phyloP scores from a whole-genome alignment of 495 filamentous ascomycete genomes.

The Penicillium samsonianum region DNA sequence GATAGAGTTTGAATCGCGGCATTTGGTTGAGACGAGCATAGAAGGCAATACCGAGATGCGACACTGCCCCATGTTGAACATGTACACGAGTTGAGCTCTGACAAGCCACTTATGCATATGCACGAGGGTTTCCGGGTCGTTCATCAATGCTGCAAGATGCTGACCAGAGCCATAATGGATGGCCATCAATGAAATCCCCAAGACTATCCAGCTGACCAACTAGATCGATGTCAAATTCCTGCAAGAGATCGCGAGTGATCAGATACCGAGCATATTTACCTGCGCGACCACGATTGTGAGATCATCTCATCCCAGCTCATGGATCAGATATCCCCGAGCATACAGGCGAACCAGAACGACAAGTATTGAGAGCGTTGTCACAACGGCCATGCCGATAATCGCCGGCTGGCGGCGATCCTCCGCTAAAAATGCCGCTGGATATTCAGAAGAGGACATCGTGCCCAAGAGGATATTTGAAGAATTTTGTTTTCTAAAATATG shows the following conservation, averaged over 20 bases:
- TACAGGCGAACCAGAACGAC: conserved; percentile 14
- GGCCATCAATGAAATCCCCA: conserved; percentile 11
- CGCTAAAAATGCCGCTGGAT: neutral
- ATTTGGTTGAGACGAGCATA: conserved; percentile 27
- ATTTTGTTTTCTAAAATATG: no score
- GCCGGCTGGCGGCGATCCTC: conserved; percentile 16
- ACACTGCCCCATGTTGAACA: conserved; percentile 23
- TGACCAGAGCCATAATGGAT: conserved; percentile 10
- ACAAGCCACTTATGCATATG: conserved; percentile 23
- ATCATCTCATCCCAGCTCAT: conserved; percentile 13
- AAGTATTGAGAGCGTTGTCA: conserved; percentile 5
- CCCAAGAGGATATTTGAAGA: neutral
- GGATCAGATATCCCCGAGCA: conserved; percentile 9
- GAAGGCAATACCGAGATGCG: conserved; percentile 27
- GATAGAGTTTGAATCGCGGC: conserved; percentile 20
- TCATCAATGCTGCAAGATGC: conserved; percentile 7
- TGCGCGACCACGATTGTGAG: conserved; percentile 11
- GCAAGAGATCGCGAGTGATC: no score
- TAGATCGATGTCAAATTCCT: neutral
- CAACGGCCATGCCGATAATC: conserved; percentile 11
- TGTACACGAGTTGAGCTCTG: conserved; percentile 23
- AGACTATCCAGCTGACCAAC: conserved; percentile 12
- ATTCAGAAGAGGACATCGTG: neutral
- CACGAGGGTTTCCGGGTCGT: conserved; percentile 6
- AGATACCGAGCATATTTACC: neutral